Conservation (phyloP, 2,329 filamentous ascomycete species). For the Nigrospora oryzae region DNA sequence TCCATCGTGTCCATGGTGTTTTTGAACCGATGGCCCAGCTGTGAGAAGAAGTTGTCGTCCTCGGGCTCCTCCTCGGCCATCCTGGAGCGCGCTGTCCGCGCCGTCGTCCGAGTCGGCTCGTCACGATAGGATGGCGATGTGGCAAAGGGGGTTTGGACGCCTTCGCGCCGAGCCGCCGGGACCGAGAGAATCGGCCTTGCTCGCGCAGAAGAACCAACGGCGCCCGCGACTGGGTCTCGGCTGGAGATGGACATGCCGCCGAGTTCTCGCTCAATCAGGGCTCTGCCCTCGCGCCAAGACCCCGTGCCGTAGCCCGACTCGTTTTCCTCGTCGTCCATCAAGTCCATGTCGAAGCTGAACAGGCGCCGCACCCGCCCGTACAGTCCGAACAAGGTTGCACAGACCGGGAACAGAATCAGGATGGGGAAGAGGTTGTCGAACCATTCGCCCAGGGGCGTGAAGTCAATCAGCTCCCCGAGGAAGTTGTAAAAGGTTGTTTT, state of each 20-base stretch:
- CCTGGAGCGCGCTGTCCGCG: constrained; percentile 17
- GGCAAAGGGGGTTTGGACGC: constrained; percentile 32
- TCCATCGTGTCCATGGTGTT: constrained; percentile 86
- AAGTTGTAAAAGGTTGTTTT: constrained; percentile 83
- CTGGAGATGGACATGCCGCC: constrained; percentile 52
- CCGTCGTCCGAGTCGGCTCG: constrained; percentile 9
- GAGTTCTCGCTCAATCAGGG: constrained; percentile 81
- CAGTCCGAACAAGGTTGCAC: constrained; percentile 78
- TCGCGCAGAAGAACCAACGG: constrained; percentile 20
- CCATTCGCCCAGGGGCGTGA: constrained; percentile 72
- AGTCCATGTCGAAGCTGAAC: constrained; percentile 67
- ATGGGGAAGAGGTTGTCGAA: constrained; percentile 88
- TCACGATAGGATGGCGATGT: constrained; percentile 28
- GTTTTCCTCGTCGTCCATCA: constrained; percentile 63
- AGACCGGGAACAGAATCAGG: constrained; percentile 77
- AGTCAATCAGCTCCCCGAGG: constrained; percentile 71
- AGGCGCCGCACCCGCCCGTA: constrained; percentile 73
- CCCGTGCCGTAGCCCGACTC: constrained; percentile 63
- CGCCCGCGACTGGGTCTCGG: constrained; percentile 32
- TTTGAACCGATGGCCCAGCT: constrained; percentile 74
- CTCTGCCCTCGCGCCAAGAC: constrained; percentile 84
- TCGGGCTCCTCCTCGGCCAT: constrained; percentile 51
- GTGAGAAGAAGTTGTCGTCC: constrained; percentile 75
- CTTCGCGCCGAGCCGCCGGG: constrained; percentile 28
- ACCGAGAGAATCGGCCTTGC: constrained; percentile 39